These are phyloP conservation scores for Boletus edulis DNA, from an alignment of 768 basidiomycete genomes.

Conservation along the genomic window DNA sequence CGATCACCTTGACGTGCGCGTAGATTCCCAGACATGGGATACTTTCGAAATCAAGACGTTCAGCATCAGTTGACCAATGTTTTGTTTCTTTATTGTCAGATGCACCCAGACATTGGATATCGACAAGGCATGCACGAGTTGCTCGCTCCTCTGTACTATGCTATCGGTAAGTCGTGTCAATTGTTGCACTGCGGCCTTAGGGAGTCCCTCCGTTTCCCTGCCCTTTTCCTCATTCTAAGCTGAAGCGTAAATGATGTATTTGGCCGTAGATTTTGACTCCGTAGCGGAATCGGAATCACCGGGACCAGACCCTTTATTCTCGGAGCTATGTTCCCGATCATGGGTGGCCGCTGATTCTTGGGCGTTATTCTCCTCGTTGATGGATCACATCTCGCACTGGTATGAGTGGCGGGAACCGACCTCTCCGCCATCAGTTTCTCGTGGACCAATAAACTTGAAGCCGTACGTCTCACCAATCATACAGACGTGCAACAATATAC, in stretches of 20 bases:
- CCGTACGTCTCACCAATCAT: conserved; percentile 85
- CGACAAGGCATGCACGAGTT: conserved; percentile 99
- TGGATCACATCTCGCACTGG: conserved; percentile 80
- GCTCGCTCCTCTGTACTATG: conserved; percentile 82
- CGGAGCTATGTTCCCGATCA: conserved; percentile 60
- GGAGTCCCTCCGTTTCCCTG: conserved; percentile 5
- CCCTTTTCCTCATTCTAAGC: conserved; percentile 18
- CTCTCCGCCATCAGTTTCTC: conserved; percentile 28
- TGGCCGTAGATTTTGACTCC: conserved; percentile 73
- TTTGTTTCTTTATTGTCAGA: conserved; percentile 78
- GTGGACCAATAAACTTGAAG: conserved; percentile 45
- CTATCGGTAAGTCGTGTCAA: conserved; percentile 32
- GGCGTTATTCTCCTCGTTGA: conserved; percentile 75
- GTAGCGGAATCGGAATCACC: conserved; percentile 37
- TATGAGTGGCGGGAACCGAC: conserved; percentile 63
- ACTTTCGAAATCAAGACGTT: conserved; percentile 75
- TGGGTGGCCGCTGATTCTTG: conserved; percentile 89
- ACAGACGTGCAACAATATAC: conserved; percentile 75
- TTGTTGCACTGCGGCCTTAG: not conserved
- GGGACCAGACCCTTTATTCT: conserved; percentile 38
- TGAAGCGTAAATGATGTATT: conserved; percentile 25
- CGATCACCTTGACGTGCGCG: not conserved
- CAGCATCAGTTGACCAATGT: conserved; percentile 83
- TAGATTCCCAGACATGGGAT: conserved; percentile 94
- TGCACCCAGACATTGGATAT: conserved; percentile 84